Evolutionary conservation across 1,284 basidiomycete species (phyloP).

Genomic region (Ceratobasidium theobromae): DNA sequence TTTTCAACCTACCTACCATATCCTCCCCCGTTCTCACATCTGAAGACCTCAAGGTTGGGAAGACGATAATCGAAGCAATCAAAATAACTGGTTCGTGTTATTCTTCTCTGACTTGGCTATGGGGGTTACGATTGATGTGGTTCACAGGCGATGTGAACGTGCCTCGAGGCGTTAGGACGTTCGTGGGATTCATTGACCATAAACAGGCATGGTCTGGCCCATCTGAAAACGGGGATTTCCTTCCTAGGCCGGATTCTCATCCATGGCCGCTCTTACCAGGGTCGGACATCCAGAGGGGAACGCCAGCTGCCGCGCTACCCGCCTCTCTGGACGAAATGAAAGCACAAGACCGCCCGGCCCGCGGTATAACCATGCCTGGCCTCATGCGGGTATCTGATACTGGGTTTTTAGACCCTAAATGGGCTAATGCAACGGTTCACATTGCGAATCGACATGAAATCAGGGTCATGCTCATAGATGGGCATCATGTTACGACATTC

Average conservation of each 20-base stretch:
- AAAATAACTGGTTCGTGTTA: constrained; percentile 24
- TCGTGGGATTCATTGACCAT: constrained; percentile 21
- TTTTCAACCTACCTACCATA: not conserved
- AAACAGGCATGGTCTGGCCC: not conserved
- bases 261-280: constrained; percentile 15
- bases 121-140: not conserved
- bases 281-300: not conserved
- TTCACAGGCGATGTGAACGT: constrained; percentile 15
- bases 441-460: constrained; percentile 13
- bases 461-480: constrained; percentile 9
- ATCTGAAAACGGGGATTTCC: not conserved
- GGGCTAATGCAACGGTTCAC: constrained; percentile 21
- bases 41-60: constrained; percentile 6
- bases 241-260: constrained; percentile 6
- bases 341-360: not conserved
- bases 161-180: constrained; percentile 15
- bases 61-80: constrained; percentile 18
- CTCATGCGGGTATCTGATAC: constrained; percentile 24
- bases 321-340: constrained; percentile 5
- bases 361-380: constrained; percentile 22
- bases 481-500: constrained; percentile 18
- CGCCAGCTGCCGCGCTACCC: not conserved
- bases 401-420: constrained; percentile 23
- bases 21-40: not conserved
- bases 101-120: not conserved